These are phyloP conservation scores for Calonectria pseudoreteaudii DNA, from an alignment of 2,329 filamentous ascomycete species.

Conservation along the genomic window DNA sequence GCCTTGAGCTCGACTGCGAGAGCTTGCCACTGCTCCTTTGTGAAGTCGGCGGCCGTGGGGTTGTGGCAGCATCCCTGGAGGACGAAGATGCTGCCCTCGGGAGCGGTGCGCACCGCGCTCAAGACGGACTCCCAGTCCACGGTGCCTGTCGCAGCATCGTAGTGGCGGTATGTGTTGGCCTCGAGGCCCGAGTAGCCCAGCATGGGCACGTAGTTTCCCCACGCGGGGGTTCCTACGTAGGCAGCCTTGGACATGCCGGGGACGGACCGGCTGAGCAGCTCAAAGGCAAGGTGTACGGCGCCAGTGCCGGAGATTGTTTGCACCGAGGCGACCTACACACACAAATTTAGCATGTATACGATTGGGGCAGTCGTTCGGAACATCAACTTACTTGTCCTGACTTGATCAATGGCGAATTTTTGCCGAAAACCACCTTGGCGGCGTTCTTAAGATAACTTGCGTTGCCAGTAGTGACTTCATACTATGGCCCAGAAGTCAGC, in stretches of 20 bases:
- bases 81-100: constrained; percentile 47
- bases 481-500: constrained; percentile 33
- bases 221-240: constrained; percentile 43
- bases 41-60: constrained; percentile 50
- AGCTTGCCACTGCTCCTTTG: constrained; percentile 45
- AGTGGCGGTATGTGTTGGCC: constrained; percentile 45
- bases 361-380: background rate
- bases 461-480: constrained; percentile 50
- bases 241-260: constrained; percentile 36
- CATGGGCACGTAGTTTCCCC: constrained; percentile 50
- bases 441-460: constrained; percentile 45
- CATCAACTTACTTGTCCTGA: constrained; percentile 7
- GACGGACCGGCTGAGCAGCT: constrained; percentile 43
- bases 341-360: background rate
- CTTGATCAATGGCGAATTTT: constrained; percentile 17
- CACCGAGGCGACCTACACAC: constrained; percentile 46
- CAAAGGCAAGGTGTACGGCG: constrained; percentile 49
- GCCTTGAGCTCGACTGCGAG: constrained; percentile 35
- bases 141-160: constrained; percentile 37
- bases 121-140: constrained; percentile 45
- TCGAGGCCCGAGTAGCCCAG: constrained; percentile 46
- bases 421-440: constrained; percentile 46
- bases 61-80: constrained; percentile 54
- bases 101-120: constrained; percentile 38
- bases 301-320: constrained; percentile 54